Evolutionary conservation across 495 filamentous ascomycete genomes (phyloP).

Genomic region (Saxophila tyrrhenica): DNA sequence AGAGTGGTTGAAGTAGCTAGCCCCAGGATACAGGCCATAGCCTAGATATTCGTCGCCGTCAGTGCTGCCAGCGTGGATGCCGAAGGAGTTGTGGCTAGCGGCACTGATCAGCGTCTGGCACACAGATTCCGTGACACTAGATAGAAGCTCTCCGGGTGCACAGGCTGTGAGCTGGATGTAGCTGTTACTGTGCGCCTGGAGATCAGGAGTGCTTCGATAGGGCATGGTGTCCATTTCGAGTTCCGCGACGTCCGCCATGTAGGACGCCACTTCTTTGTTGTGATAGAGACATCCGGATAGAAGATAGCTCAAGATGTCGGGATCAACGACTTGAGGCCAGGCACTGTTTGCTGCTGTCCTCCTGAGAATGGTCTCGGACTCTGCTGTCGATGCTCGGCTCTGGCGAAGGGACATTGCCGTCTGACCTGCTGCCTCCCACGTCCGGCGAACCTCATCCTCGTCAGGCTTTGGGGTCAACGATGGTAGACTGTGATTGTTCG

Average conservation of each 20-base stretch:
- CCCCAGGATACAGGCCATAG: conserved; percentile 27
- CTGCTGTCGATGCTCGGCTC: conserved; percentile 1
- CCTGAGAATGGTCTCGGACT: no score
- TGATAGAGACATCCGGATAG: conserved; percentile 22
- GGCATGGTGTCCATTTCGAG: conserved; percentile 21
- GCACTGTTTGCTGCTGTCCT: not conserved
- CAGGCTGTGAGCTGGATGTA: conserved; percentile 26
- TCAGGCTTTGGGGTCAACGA: not conserved
- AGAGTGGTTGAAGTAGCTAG: conserved; percentile 31
- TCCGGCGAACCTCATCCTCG: not conserved
- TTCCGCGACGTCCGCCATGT: conserved; percentile 3
- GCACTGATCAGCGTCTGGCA: conserved; percentile 17
- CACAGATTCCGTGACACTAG: conserved; percentile 10
- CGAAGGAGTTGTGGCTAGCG: conserved; percentile 29
- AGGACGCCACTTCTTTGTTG: conserved; percentile 8
- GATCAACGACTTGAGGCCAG: conserved; percentile 12
- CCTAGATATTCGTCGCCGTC: conserved; percentile 32
- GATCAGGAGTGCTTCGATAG: conserved; percentile 22
- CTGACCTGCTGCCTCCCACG: not conserved
- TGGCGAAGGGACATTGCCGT: not conserved
- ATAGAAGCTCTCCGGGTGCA: conserved; percentile 18
- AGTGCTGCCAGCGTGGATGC: conserved; percentile 26
- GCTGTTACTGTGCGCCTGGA: conserved; percentile 19
- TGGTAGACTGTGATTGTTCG: not conserved
- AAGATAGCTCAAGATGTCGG: conserved; percentile 22